Conservation (phyloP, 2,329 filamentous ascomycete species). For the Orbilia javanica region DNA sequence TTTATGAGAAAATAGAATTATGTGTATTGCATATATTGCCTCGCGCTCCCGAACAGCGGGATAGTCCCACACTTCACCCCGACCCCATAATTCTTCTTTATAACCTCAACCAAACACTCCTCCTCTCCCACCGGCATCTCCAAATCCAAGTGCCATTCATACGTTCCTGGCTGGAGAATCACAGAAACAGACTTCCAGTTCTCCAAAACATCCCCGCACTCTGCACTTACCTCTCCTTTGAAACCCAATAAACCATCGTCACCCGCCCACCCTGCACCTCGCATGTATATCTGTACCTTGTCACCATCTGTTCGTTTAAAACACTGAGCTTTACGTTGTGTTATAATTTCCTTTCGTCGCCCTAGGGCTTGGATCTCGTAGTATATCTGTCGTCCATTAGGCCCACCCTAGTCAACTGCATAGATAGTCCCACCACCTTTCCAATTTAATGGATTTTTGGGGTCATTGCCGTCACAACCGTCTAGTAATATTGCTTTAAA, state of each 20-base stretch:
- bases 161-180: neutral
- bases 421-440: constrained; percentile 33
- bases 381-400: constrained; percentile 5
- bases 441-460: constrained; percentile 25
- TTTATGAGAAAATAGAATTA: neutral
- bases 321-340: neutral
- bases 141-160: constrained; percentile 25
- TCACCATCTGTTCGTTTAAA: neutral
- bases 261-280: constrained; percentile 32
- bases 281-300: constrained; percentile 4
- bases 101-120: constrained; percentile 17
- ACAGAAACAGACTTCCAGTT: neutral
- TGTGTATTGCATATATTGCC: neutral
- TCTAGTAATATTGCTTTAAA: constrained; percentile 18
- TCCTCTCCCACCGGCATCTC: neutral
- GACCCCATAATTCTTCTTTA: constrained; percentile 20
- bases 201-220: constrained; percentile 7
- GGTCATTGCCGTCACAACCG: constrained; percentile 16
- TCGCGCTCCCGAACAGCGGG: neutral
- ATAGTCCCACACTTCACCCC: neutral
- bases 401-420: constrained; percentile 12
- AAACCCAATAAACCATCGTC: constrained; percentile 9
- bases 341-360: constrained; percentile 6
- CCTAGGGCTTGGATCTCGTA: constrained; percentile 18
- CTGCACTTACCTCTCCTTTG: neutral